These are phyloP conservation scores for Amphibolis antarctica DNA, from an alignment of 106 monocot genomes.

Conservation along the genomic window DNA sequence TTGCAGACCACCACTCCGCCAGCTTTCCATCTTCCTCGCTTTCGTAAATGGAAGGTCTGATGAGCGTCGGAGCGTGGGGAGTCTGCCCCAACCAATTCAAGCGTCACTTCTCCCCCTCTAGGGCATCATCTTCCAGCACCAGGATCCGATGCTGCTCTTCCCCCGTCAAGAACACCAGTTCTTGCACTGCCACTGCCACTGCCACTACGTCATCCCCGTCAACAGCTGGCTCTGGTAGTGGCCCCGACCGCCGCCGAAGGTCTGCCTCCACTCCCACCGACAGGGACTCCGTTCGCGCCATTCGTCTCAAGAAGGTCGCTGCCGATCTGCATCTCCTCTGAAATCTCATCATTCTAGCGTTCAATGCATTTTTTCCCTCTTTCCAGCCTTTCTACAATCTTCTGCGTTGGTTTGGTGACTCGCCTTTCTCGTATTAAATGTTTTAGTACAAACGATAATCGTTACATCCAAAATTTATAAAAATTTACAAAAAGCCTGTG, in stretches of 20 bases:
- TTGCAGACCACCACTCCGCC: too few relatives aligned
- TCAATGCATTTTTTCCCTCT: neutral
- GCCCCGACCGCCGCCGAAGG: constrained; percentile 25
- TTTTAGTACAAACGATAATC: too few relatives aligned
- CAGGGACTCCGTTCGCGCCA: constrained; percentile 50
- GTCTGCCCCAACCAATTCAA: constrained; percentile 1
- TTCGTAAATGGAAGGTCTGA: neutral
- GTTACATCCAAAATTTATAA: too few relatives aligned
- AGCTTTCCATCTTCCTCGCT: too few relatives aligned
- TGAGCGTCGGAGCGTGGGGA: constrained; percentile 1
- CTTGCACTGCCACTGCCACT: too few relatives aligned
- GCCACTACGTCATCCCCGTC: neutral
- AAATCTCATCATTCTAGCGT: neutral
- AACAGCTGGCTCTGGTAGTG: neutral
- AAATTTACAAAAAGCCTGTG: too few relatives aligned
- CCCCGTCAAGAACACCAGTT: neutral
- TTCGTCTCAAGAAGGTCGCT: constrained; percentile 61
- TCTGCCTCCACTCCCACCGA: constrained; percentile 49
- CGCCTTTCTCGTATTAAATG: too few relatives aligned
- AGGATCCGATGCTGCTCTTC: constrained; percentile 28
- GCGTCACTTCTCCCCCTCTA: neutral
- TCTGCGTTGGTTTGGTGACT: too few relatives aligned
- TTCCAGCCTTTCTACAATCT: neutral
- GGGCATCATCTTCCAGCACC: neutral
- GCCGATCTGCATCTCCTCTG: neutral